Percentiles rank a stretch among this genome's conserved stretches.
These are phyloP conservation scores for Kwoniella sp. DNA, from an alignment of 768 basidiomycete genomes.

Conservation along the genomic window DNA sequence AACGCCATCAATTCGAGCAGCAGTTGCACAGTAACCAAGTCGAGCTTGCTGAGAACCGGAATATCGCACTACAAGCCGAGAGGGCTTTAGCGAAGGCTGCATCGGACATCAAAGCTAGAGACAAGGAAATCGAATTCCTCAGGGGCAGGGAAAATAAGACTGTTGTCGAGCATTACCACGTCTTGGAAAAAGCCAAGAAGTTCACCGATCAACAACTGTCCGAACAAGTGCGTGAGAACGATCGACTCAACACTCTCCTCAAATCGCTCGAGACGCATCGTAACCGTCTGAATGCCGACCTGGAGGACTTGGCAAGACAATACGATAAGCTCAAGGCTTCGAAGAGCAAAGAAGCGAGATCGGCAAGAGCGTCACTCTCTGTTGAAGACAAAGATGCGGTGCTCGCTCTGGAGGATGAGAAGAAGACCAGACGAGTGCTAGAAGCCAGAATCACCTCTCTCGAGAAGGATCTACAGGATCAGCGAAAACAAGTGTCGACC, in stretches of 20 bases:
- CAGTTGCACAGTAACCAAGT: slow-evolving; percentile 59
- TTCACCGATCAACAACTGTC: slow-evolving; percentile 88
- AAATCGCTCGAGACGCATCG: slow-evolving; percentile 85
- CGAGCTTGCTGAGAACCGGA: slow-evolving; percentile 69
- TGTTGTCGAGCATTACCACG: slow-evolving; percentile 97
- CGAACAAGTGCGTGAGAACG: slow-evolving; percentile 76
- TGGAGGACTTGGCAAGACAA: slow-evolving; percentile 77
- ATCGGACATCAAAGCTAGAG: slow-evolving; percentile 75
- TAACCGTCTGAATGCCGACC: slow-evolving; percentile 70
- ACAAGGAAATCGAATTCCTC: slow-evolving; percentile 83
- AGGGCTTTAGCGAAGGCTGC: slow-evolving; percentile 77
- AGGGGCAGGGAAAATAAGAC: slow-evolving; percentile 85
- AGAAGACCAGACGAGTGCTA: slow-evolving; percentile 66
- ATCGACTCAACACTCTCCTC: slow-evolving; percentile 73
- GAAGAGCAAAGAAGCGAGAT: slow-evolving; percentile 39
- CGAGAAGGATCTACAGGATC: slow-evolving; percentile 59
- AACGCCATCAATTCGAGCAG: slow-evolving; percentile 78
- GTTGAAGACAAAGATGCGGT: slow-evolving; percentile 69
- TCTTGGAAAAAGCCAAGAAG: slow-evolving; percentile 91
- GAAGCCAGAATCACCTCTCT: slow-evolving; percentile 50
- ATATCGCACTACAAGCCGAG: slow-evolving; percentile 71
- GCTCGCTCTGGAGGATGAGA: slow-evolving; percentile 69
- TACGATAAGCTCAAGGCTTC: slow-evolving; percentile 61
- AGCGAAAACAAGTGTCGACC: slow-evolving; percentile 39
- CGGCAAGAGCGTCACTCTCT: slow-evolving; percentile 31